Evolutionary conservation across 805 yeast species (phyloP).

Genomic region (Wickerhamomyces subpelliculosus): DNA sequence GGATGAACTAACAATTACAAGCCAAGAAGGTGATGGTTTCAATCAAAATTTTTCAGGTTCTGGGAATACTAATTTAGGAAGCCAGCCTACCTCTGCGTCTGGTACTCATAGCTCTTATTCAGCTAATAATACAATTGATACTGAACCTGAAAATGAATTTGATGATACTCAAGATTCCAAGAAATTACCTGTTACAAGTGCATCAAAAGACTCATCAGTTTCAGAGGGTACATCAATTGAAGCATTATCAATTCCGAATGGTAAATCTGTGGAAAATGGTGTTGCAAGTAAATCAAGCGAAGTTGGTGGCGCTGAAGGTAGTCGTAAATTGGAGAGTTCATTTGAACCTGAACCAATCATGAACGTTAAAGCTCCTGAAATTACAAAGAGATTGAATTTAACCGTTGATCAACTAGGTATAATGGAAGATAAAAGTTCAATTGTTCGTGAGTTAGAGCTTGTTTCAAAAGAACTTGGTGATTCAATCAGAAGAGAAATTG

Average conservation of each 20-base stretch:
- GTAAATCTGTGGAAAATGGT: too few relatives aligned
- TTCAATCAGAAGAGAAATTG: conserved; percentile 64
- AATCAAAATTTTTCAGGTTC: neutral
- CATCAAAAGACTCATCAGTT: neutral
- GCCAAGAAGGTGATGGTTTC: neutral
- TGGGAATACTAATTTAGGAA: neutral
- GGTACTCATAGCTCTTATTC: neutral
- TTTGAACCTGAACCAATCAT: conserved; percentile 7
- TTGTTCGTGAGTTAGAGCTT: conserved; percentile 57
- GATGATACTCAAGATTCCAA: neutral
- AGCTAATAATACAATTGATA: neutral
- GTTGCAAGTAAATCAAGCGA: too few relatives aligned
- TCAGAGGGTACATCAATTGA: too few relatives aligned
- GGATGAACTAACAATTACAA: too few relatives aligned
- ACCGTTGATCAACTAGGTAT: conserved; percentile 58
- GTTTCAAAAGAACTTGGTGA: conserved; percentile 69
- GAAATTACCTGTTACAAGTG: neutral
- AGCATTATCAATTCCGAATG: too few relatives aligned
- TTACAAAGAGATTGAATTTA: conserved; percentile 26
- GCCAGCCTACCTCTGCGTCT: neutral
- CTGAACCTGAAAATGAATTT: neutral
- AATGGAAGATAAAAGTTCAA: conserved; percentile 49
- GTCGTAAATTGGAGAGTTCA: conserved; percentile 9
- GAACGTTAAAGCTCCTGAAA: neutral
- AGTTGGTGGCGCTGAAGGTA: conserved; percentile 27